Percentiles rank a stretch among this genome's conserved stretches.
Conservation (phyloP, 169 alveolate species). For the Besnoitia besnoiti region DNA sequence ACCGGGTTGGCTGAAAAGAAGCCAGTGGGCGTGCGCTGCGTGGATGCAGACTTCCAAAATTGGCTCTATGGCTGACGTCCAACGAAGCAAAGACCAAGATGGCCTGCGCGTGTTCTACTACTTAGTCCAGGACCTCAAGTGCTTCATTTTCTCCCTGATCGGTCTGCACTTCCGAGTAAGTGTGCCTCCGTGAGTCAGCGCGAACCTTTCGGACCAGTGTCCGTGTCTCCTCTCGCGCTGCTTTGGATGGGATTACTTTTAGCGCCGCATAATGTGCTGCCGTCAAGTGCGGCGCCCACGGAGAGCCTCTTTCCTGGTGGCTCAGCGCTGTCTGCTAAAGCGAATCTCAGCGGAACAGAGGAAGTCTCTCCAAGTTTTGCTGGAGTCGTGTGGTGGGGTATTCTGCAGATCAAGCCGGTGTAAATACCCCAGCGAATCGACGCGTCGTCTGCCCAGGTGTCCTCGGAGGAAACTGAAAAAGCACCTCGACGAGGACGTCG, state of each 20-base stretch:
- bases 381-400: too few species aligned
- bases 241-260: neutral
- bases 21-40: too few species aligned
- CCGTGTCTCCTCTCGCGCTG: neutral
- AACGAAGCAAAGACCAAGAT: constrained; percentile 92
- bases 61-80: constrained; percentile 93
- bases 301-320: too few species aligned
- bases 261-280: neutral
- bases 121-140: constrained; percentile 93
- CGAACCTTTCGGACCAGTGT: neutral
- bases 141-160: constrained; percentile 92
- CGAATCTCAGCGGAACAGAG: too few species aligned
- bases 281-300: neutral
- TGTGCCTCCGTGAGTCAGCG: neutral
- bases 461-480: too few species aligned
- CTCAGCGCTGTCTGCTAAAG: too few species aligned
- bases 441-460: too few species aligned
- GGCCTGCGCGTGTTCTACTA: constrained; percentile 94
- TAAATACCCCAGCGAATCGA: too few species aligned
- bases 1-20: too few species aligned
- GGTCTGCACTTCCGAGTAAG: constrained; percentile 90
- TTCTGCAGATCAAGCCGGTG: too few species aligned
- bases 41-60: constrained; percentile 94
- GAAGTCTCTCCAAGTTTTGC: too few species aligned
- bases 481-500: too few species aligned